Base-by-base conservation (phyloP, 1,284 basidiomycete species). In the Ustilago vetiveriae region DNA sequence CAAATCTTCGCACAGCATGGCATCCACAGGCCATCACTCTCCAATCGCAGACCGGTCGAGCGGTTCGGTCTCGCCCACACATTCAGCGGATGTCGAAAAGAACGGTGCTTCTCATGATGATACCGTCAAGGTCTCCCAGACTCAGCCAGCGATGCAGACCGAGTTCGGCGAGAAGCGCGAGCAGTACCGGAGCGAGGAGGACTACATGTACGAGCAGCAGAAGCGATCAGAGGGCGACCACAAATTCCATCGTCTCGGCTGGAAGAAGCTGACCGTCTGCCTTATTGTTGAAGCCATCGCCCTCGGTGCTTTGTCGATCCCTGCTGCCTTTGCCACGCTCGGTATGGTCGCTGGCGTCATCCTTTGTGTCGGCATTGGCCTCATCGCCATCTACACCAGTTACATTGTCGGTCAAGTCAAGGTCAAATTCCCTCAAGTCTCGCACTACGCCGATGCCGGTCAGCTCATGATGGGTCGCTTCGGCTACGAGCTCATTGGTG, bases 281-380 rank as follows among this genome's bases (percentile, higher is more conserved):
- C 58, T 78, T 44, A 69, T 78, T 38, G 74, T 76, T 39, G 76
- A 78, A 47, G 76, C 76, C 30, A 75, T 78, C 17, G 76, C 76
- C 13, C 64, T 78, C 5, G 76, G 76, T 30, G 63, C 70, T 13
- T 63, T 78, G 11, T 68, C 63, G 17, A 66, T 73, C 24, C 73
- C 73, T 3, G 48, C 52, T 21, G 72, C 68, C 11, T 75, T 74
- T 30, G 74, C 75, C 14, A 77, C 75, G 0, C 66, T 79, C 23
- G 76, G 76, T 14, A 69, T 79, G 73, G 69, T 79, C 8, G 67
- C 66, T 19, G 75, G 65, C 42, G 54, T 73, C 36, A 57, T 78
- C 37, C 21, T 71, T 11, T 60, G 58, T 43, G 45, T 78, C 41
- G 67, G 63, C 13, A 55, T 76, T 13, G 75, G 75, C 39, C 29